These are phyloP conservation scores for Leptographium lundbergii DNA, from an alignment of 2,329 filamentous ascomycete genomes.

Conservation along the genomic window DNA sequence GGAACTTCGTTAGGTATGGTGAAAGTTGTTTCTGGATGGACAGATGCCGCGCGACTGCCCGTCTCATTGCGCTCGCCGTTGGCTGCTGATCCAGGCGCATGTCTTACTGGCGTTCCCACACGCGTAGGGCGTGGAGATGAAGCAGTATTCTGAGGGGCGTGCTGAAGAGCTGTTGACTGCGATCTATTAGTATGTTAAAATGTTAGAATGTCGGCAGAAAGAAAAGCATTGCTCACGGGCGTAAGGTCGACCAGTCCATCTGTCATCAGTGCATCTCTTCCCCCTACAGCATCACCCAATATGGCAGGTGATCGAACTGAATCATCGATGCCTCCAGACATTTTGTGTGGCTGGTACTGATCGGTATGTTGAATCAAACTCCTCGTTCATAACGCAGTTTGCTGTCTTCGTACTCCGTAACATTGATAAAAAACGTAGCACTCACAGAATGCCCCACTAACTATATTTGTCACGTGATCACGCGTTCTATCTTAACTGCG, in stretches of 20 bases:
- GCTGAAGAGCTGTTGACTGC: constrained; percentile 1
- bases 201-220: neutral
- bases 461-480: neutral
- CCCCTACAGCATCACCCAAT: neutral
- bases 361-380: too few relatives aligned
- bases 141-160: constrained; percentile 6
- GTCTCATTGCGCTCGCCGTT: constrained; percentile 13
- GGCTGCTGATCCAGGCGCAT: constrained; percentile 8
- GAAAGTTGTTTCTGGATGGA: constrained; percentile 36
- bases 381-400: neutral
- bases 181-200: neutral
- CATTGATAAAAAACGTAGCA: neutral
- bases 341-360: neutral
- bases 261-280: neutral
- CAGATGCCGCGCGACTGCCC: constrained; percentile 42
- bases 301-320: neutral
- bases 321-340: neutral
- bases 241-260: neutral
- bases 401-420: neutral
- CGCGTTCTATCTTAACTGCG: neutral
- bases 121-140: constrained; percentile 30
- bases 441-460: neutral
- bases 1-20: constrained; percentile 48
- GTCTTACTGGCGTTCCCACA: constrained; percentile 35
- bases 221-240: neutral